These are phyloP conservation scores for Phycomyces blakesleeanus DNA, from an alignment of 192 early-diverging fungal species.

Conservation along the genomic window DNA sequence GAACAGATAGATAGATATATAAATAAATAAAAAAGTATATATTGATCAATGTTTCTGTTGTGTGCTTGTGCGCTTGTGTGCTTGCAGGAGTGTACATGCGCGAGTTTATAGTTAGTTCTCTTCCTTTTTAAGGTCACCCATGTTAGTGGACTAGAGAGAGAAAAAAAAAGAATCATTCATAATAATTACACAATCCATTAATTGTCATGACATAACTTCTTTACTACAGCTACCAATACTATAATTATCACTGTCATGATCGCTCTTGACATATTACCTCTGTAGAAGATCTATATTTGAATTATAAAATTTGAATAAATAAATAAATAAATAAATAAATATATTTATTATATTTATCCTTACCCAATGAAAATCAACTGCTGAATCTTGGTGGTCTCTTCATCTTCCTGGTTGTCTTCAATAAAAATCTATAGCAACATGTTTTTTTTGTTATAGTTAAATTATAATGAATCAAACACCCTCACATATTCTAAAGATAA, in stretches of 20 bases:
- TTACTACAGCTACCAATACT: too few species aligned
- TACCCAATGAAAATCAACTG: conserved; percentile 80
- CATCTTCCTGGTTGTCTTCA: conserved; percentile 80
- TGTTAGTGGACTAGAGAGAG: conserved; percentile 7
- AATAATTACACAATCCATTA: too few species aligned
- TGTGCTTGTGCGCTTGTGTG: too few species aligned
- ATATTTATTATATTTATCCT: background rate
- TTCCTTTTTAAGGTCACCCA: conserved; percentile 14
- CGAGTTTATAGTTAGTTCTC: background rate
- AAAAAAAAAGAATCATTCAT: background rate
- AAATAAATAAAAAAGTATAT: too few species aligned
- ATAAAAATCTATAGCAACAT: conserved; percentile 58
- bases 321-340: background rate
- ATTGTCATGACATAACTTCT: too few species aligned
- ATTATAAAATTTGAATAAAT: background rate
- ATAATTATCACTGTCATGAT: too few species aligned
- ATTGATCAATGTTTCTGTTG: too few species aligned
- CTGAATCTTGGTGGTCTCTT: conserved; percentile 78
- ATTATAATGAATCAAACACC: background rate
- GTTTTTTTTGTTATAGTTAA: background rate
- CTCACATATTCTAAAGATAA: background rate
- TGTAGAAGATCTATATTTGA: conserved; percentile 29
- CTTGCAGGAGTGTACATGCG: too few species aligned
- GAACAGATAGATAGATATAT: too few species aligned
- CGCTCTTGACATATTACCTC: too few species aligned